phyloP scores from a whole-genome alignment of 1,284 basidiomycete genomes.

The Cystobasidium sp. region DNA sequence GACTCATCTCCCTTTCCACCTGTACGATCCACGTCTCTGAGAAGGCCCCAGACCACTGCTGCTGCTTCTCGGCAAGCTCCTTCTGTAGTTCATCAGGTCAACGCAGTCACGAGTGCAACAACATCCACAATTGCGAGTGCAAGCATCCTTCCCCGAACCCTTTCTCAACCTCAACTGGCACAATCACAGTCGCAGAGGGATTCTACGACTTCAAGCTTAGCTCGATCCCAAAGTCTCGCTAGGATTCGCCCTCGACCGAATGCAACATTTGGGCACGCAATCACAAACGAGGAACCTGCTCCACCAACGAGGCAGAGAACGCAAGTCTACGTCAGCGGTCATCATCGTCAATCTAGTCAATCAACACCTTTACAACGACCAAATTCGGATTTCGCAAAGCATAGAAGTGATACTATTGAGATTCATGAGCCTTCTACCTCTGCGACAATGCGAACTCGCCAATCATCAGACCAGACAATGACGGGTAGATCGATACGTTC shows the following conservation, averaged over 20 bases:
- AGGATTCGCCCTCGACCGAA: background rate
- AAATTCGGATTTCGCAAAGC: background rate
- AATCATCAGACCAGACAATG: constrained; percentile 29
- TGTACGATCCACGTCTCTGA: constrained; percentile 17
- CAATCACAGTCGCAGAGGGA: background rate
- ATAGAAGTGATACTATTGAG: background rate
- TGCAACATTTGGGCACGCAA: constrained; percentile 33
- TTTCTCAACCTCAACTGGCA: background rate
- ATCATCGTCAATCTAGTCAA: constrained; percentile 4
- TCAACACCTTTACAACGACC: constrained; percentile 3
- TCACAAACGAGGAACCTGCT: constrained; percentile 21
- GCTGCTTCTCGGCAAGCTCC: too few species aligned
- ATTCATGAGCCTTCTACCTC: background rate
- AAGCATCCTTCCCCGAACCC: constrained; percentile 4
- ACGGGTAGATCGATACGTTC: constrained; percentile 34
- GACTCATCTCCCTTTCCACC: constrained; percentile 21
- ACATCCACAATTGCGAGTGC: too few species aligned
- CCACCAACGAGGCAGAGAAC: constrained; percentile 4
- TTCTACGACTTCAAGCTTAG: background rate
- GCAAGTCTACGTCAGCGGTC: constrained; percentile 17
- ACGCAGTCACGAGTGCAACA: too few species aligned
- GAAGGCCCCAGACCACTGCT: background rate
- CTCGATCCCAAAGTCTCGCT: constrained; percentile 6
- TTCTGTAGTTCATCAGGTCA: too few species aligned
- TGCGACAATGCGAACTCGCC: background rate